phyloP scores from a whole-genome alignment of 2,329 filamentous ascomycete genomes.

The Penicillium sp. region DNA sequence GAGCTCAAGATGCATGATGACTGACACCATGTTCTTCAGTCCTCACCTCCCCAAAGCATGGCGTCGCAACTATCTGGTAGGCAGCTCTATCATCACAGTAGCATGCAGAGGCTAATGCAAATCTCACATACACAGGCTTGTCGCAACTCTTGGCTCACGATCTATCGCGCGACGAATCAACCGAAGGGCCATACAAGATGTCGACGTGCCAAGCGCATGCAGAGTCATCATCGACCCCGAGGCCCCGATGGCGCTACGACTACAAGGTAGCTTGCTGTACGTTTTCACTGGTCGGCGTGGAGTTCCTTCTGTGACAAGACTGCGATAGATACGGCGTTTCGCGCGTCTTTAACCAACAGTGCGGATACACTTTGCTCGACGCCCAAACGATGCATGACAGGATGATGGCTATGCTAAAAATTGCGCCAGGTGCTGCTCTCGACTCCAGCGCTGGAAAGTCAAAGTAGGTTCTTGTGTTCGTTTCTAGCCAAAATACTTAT shows the following conservation, averaged over 20 bases:
- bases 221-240: conserved; percentile 81
- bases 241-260: conserved; percentile 81
- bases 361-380: conserved; percentile 78
- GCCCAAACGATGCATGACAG: conserved; percentile 70
- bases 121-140: conserved; percentile 61
- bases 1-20: neutral
- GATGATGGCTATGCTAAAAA: conserved; percentile 66
- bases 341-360: conserved; percentile 83
- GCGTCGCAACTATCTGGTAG: conserved; percentile 92
- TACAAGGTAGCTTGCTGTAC: conserved; percentile 83
- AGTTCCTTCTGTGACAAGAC: conserved; percentile 13
- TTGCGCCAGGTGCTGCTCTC: conserved; percentile 58
- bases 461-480: conserved; percentile 54
- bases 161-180: conserved; percentile 71
- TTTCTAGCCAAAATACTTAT: neutral
- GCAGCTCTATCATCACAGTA: conserved; percentile 18
- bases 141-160: conserved; percentile 79
- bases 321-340: conserved; percentile 68
- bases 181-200: conserved; percentile 81
- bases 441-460: conserved; percentile 70
- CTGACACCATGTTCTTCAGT: conserved; percentile 46
- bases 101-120: conserved; percentile 19
- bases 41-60: conserved; percentile 81
- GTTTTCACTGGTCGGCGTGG: conserved; percentile 17
- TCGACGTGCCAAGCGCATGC: conserved; percentile 83